Base-by-base conservation (phyloP, 192 early-diverging fungal genomes). In the Gryganskiella cystojenkinii region DNA sequence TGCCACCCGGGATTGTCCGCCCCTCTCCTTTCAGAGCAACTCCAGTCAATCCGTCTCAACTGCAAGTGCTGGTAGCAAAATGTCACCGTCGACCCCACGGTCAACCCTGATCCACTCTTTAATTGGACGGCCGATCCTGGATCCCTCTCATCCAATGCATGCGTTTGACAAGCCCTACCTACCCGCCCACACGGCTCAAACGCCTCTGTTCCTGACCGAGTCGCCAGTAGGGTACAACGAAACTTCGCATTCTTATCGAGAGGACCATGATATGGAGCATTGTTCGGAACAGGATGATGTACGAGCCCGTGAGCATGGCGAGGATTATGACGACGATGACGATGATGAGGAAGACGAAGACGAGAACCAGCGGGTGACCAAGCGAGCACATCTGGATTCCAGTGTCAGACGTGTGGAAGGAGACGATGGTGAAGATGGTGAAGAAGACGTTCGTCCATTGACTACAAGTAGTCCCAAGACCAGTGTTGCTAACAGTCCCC, bases 261-360 rank as follows among this genome's bases (percentile, higher is more conserved):
- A 76, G 11, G 73, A 68, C 2, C 73, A 76, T 30, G 73, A 68
- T 40, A 76, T 76, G 73, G 73, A 76, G 54, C 73, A 76, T 20
- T 76, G 73, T 22, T 76, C 73, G 13, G 73, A 76, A 35, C 73
- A 76, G 31, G 73, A 76, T 52, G 73, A 76, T 64, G 60, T 76
- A 40, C 64, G 60, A n/a, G 73, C 67, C 9, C 51, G 73, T 8
- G 73, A 76, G 37, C 53, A 68, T 47, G 73, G 61, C 1, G 73
- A 67, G 14, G 72, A 61, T 15, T 63, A 75, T 10, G 63, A 75
- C 0, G 64, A 76, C 20, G 55, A 64, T 7, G 65, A 66, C 31
- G 71, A 76, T n/a, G 73, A 76, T 27, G 71, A 75, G n/a, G n/a
- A n/a, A 13, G 62, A 73, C n/a, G 57, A 67, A 17, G 64, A 56